Evolutionary conservation across 2,329 filamentous ascomycete species (phyloP).

Genomic region (Penicillium janthinellum): DNA sequence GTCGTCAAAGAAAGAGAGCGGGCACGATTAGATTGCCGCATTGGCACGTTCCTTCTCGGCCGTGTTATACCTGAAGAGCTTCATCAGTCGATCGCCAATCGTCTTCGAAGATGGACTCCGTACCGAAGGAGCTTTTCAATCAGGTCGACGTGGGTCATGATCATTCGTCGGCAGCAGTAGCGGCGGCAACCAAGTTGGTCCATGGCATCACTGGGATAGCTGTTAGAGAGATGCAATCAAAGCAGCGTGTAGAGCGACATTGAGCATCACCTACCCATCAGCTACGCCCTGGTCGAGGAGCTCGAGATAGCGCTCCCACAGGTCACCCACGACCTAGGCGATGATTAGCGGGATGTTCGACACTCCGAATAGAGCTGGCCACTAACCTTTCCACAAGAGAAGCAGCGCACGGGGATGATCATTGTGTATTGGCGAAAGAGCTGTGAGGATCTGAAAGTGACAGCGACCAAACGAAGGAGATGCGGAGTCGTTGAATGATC

Average conservation of each 20-base stretch:
- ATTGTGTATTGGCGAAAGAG: conserved; percentile 53
- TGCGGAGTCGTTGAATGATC: conserved; percentile 1
- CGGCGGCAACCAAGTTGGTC: conserved; percentile 89
- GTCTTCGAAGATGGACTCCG: conserved; percentile 28
- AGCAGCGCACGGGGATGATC: conserved; percentile 99
- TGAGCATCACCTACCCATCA: conserved; percentile 66
- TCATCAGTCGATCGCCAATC: neutral
- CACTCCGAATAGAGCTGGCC: conserved; percentile 2
- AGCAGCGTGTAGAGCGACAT: neutral
- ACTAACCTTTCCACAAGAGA: conserved; percentile 95
- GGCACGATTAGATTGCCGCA: conserved; percentile 25
- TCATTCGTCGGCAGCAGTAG: conserved; percentile 98
- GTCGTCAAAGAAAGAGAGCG: conserved; percentile 2
- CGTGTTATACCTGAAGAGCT: conserved; percentile 32
- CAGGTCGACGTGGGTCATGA: conserved; percentile 98
- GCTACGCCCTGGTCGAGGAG: conserved; percentile 76
- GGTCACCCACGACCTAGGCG: conserved; percentile 84
- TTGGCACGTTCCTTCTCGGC: conserved; percentile 34
- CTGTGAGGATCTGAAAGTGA: neutral
- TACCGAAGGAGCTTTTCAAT: conserved; percentile 98
- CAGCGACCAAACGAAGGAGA: neutral
- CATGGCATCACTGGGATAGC: conserved; percentile 77
- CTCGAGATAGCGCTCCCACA: conserved; percentile 94
- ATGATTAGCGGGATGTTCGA: conserved; percentile 13
- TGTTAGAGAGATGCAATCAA: conserved; percentile 11